phyloP scores from a whole-genome alignment of 345 rosid species.

The Eucalyptus sp. region DNA sequence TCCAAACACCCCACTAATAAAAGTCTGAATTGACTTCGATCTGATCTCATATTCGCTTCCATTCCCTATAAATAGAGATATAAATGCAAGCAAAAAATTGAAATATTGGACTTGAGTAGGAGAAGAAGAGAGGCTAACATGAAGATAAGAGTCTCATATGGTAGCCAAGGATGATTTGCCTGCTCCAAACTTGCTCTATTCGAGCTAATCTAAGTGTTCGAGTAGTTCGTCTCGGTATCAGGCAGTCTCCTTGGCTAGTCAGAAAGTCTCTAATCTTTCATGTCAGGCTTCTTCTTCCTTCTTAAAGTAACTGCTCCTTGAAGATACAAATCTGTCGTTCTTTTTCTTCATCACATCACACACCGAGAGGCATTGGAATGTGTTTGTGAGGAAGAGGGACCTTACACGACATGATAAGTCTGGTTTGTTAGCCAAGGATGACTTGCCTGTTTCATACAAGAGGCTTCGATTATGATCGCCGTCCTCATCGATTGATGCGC shows the following conservation, averaged over 20 bases:
- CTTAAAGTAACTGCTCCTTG: background rate
- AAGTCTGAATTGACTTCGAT: background rate
- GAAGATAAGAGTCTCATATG: background rate
- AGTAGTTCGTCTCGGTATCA: background rate
- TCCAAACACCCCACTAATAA: background rate
- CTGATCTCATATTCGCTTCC: background rate
- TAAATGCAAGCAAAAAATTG: background rate
- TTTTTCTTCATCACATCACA: background rate
- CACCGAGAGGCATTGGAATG: background rate
- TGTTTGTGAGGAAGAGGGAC: background rate
- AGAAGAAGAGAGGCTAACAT: background rate
- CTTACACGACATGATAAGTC: background rate
- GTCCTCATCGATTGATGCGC: background rate
- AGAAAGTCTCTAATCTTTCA: background rate
- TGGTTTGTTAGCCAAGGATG: background rate
- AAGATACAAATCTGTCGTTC: background rate
- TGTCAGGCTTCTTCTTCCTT: background rate
- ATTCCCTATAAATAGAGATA: background rate
- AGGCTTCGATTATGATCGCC: background rate
- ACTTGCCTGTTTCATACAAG: background rate
- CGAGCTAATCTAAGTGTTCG: background rate
- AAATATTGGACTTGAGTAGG: background rate
- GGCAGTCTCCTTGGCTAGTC: background rate
- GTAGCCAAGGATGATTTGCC: background rate
- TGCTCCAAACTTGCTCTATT: background rate